Percentiles rank a stretch among this genome's conserved stretches.
phyloP scores from a whole-genome alignment of 192 early-diverging fungal species.

The Dissophora ornata region DNA sequence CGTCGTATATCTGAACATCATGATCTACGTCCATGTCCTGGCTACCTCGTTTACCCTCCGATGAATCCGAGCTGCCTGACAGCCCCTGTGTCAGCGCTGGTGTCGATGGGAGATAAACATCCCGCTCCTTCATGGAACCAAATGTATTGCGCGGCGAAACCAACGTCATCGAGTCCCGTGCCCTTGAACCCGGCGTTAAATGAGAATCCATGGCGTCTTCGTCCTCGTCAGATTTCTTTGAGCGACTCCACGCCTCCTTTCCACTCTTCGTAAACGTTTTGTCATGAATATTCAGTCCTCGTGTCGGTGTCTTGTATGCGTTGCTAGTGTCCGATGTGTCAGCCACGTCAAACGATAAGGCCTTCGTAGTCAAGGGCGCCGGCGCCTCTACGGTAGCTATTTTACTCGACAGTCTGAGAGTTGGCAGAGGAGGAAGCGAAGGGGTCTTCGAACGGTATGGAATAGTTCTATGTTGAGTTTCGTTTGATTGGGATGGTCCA shows the following conservation, averaged over 20 bases:
- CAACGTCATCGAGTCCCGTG: slow-evolving; percentile 36
- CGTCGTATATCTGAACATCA: slow-evolving; percentile 5
- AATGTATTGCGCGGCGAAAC: slow-evolving; percentile 17
- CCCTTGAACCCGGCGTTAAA: slow-evolving; percentile 17
- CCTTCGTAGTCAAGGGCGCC: too few species aligned
- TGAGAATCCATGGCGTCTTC: neutral
- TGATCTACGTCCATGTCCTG: slow-evolving; percentile 12
- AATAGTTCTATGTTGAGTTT: too few species aligned
- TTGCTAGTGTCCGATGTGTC: neutral
- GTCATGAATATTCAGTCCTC: neutral
- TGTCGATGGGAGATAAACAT: neutral
- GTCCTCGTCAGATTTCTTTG: neutral
- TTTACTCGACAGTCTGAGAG: too few species aligned
- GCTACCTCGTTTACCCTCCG: neutral
- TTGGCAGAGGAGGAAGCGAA: too few species aligned
- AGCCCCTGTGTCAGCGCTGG: neutral
- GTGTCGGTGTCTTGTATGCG: neutral
- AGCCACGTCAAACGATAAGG: too few species aligned
- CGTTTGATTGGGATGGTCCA: too few species aligned
- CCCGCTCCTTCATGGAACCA: neutral
- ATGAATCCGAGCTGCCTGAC: neutral
- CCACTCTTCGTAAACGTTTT: neutral
- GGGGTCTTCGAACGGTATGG: too few species aligned
- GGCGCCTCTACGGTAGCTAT: too few species aligned
- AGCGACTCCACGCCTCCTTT: neutral